Conservation (phyloP, 257 asterid species). For the Ocimum tenuiflorum region DNA sequence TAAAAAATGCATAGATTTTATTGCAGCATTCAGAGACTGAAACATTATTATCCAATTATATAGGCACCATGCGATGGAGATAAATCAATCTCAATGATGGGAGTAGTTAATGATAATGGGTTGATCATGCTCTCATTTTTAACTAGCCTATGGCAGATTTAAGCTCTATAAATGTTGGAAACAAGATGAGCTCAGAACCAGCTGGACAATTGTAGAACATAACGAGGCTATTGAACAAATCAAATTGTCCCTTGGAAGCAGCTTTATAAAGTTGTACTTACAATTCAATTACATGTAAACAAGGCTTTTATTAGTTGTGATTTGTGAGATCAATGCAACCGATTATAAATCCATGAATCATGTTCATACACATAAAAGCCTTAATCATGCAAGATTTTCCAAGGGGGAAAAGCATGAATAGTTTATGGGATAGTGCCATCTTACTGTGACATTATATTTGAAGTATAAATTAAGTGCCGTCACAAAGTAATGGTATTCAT, state of each 20-base stretch:
- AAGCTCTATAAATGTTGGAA: slow-evolving; percentile 1
- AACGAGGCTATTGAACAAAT: background rate
- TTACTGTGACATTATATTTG: slow-evolving; percentile 84
- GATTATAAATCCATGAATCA: background rate
- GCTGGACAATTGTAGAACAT: background rate
- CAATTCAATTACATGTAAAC: background rate
- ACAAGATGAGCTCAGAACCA: background rate
- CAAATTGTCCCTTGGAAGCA: background rate
- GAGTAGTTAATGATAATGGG: background rate
- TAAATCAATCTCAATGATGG: background rate
- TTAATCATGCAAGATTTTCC: background rate
- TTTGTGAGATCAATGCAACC: background rate
- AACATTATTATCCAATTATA: background rate
- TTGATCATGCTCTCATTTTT: background rate
- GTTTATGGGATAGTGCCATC: slow-evolving; percentile 23
- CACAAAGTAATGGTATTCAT: slow-evolving; percentile 71
- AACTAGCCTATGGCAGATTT: background rate
- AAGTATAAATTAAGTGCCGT: slow-evolving; percentile 64
- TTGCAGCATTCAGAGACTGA: background rate
- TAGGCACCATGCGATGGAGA: background rate
- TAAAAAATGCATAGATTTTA: background rate
- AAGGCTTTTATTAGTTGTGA: background rate
- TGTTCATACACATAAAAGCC: background rate
- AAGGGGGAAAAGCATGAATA: background rate
- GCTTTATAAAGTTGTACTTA: background rate